These are phyloP conservation scores for Neoscytalidium dimidiatum DNA, from an alignment of 2,329 filamentous ascomycete genomes.

Conservation along the genomic window DNA sequence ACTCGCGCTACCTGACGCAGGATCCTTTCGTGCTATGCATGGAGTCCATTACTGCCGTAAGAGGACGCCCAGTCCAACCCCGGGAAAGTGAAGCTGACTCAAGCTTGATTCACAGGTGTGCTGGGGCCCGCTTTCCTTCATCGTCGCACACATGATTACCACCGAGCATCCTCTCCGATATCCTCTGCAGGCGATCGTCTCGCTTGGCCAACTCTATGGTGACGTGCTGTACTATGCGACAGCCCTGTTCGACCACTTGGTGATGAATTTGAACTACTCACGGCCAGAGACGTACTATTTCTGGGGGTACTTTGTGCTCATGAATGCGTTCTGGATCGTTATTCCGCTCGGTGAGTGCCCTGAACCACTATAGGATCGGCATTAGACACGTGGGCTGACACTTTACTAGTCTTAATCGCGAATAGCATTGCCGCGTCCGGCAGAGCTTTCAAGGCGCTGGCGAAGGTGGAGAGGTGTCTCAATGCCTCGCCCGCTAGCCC, in stretches of 20 bases:
- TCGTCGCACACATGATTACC: conserved; percentile 57
- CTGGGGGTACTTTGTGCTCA: conserved; percentile 66
- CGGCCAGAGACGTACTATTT: conserved; percentile 65
- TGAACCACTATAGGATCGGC: neutral
- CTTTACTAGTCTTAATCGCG: conserved; percentile 31
- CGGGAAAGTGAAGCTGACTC: neutral
- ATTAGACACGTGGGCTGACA: conserved; percentile 12
- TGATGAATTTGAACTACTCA: conserved; percentile 56
- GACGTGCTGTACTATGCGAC: conserved; percentile 67
- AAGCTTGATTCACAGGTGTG: conserved; percentile 44
- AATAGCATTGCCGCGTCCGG: conserved; percentile 35
- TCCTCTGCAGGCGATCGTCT: conserved; percentile 62
- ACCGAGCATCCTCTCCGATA: conserved; percentile 58
- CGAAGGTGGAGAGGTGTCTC: conserved; percentile 36
- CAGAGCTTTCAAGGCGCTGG: conserved; percentile 37
- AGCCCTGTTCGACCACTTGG: conserved; percentile 61
- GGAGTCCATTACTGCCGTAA: conserved; percentile 73
- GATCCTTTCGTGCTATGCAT: conserved; percentile 86
- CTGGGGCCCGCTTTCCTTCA: conserved; percentile 64
- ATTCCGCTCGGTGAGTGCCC: conserved; percentile 56
- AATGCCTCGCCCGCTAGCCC: conserved; percentile 25
- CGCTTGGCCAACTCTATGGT: conserved; percentile 65
- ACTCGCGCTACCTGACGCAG: conserved; percentile 81
- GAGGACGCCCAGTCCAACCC: neutral
- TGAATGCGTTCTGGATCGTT: conserved; percentile 69